Percentiles rank a stretch among this genome's conserved stretches.
phyloP scores from a whole-genome alignment of 2,329 filamentous ascomycete genomes.

The Aspergillus costaricaensis region DNA sequence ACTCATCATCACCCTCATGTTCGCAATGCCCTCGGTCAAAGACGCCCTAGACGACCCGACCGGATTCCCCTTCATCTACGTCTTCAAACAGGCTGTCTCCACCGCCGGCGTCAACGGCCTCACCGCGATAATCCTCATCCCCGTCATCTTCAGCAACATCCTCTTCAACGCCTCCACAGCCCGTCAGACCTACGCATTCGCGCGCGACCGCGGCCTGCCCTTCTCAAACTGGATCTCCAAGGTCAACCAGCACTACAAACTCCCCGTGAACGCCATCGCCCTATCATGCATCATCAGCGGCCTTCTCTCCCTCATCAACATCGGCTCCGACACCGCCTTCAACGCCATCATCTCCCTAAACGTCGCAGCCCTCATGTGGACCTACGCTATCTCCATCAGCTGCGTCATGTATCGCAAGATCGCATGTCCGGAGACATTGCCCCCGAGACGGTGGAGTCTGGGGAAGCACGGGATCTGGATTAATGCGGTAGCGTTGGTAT shows the following conservation, averaged over 20 bases:
- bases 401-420: constrained; percentile 50
- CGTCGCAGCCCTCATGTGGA: constrained; percentile 51
- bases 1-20: constrained; percentile 48
- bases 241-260: constrained; percentile 38
- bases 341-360: constrained; percentile 55
- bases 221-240: constrained; percentile 42
- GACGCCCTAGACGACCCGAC: constrained; percentile 44
- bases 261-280: constrained; percentile 46
- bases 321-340: constrained; percentile 54
- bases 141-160: constrained; percentile 44
- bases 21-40: constrained; percentile 36
- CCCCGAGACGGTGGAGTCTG: constrained; percentile 45
- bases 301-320: constrained; percentile 53
- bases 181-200: constrained; percentile 47
- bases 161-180: constrained; percentile 43
- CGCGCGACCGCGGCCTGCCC: constrained; percentile 47
- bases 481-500: constrained; percentile 48
- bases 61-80: constrained; percentile 51
- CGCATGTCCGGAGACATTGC: constrained; percentile 40
- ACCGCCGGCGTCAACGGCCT: constrained; percentile 30
- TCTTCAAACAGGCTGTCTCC: constrained; percentile 41
- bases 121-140: constrained; percentile 45
- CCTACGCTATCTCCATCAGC: constrained; percentile 53
- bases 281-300: constrained; percentile 34
- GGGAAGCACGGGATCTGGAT: constrained; percentile 47